These are phyloP conservation scores for Dovyalis caffra DNA, from an alignment of 345 rosid genomes.

Conservation along the genomic window DNA sequence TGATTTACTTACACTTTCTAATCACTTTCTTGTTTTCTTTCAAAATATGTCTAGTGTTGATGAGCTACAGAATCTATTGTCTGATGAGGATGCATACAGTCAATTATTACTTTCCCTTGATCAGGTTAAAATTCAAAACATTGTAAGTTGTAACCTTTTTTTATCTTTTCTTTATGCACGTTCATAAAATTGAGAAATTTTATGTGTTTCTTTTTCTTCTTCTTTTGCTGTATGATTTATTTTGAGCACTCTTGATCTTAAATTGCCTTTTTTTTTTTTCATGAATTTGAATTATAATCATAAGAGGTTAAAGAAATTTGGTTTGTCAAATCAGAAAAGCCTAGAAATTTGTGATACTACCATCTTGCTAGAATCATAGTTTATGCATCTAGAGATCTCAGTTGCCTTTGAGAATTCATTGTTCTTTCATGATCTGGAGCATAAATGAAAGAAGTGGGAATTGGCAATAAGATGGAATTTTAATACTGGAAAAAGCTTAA, in stretches of 20 bases:
- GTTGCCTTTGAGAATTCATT: too few species aligned
- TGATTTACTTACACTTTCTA: not conserved
- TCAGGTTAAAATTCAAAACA: conserved; percentile 83
- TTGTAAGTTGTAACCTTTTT: conserved; percentile 47
- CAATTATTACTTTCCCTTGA: conserved; percentile 75
- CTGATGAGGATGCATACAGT: conserved; percentile 81
- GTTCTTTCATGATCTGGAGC: too few species aligned
- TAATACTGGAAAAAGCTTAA: too few species aligned
- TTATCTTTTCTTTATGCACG: not conserved
- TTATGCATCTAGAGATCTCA: too few species aligned
- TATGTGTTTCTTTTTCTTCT: too few species aligned
- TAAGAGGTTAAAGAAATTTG: too few species aligned
- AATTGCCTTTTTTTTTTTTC: not conserved
- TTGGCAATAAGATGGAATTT: too few species aligned
- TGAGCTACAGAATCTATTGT: conserved; percentile 72
- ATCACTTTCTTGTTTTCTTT: conserved; percentile 12
- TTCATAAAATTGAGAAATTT: conserved; percentile 15
- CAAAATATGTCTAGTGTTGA: conserved; percentile 51
- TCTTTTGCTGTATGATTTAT: not conserved
- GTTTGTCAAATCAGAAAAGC: not conserved
- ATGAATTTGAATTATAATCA: not conserved
- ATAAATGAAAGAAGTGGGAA: too few species aligned
- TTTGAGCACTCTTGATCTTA: conserved; percentile 47
- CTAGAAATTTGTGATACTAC: not conserved
- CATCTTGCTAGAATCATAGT: too few species aligned